Evolutionary conservation across 2,329 filamentous ascomycete species (phyloP).

Genomic region (Tolypocladium inflatum): DNA sequence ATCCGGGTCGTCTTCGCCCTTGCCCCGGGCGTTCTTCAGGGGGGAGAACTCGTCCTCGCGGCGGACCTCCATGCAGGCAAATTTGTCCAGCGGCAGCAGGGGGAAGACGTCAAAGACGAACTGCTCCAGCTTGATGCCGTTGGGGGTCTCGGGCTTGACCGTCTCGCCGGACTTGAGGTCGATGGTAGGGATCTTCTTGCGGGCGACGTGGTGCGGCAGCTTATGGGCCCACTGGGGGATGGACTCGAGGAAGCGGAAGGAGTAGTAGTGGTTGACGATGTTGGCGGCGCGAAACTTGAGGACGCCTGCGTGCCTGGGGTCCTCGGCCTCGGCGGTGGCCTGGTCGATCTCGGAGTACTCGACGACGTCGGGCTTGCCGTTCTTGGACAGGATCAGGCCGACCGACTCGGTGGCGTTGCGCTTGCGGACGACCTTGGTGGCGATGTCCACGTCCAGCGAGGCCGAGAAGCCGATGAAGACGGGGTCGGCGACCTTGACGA

Average conservation of each 20-base stretch:
- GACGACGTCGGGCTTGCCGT: conserved; percentile 92
- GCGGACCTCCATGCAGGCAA: conserved; percentile 91
- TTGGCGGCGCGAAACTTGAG: conserved; percentile 97
- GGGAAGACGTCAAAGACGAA: conserved; percentile 99
- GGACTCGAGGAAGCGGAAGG: conserved; percentile 80
- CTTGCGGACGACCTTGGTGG: conserved; percentile 99
- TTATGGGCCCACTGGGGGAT: conserved; percentile 80
- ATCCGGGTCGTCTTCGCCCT: conserved; percentile 86
- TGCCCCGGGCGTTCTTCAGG: conserved; percentile 80
- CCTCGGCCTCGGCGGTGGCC: conserved; percentile 79
- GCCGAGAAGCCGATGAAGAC: conserved; percentile 92
- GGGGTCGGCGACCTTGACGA: conserved; percentile 97
- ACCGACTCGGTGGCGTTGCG: conserved; percentile 93
- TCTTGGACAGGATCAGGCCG: conserved; percentile 87
- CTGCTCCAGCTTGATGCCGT: conserved; percentile 98
- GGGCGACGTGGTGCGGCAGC: conserved; percentile 89
- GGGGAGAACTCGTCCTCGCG: conserved; percentile 98
- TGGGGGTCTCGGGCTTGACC: conserved; percentile 87
- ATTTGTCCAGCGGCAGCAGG: conserved; percentile 73
- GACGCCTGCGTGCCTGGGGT: conserved; percentile 67
- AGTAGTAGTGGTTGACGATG: conserved; percentile 99
- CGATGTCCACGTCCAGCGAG: conserved; percentile 82
- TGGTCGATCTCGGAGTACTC: conserved; percentile 97
- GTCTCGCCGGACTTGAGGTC: conserved; percentile 68
- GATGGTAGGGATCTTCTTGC: conserved; percentile 93